Evolutionary conservation across 495 filamentous ascomycete genomes (phyloP), one percentile per base, ranked within the genome.

Genomic region (Hypoxylon fragiforme): DNA sequence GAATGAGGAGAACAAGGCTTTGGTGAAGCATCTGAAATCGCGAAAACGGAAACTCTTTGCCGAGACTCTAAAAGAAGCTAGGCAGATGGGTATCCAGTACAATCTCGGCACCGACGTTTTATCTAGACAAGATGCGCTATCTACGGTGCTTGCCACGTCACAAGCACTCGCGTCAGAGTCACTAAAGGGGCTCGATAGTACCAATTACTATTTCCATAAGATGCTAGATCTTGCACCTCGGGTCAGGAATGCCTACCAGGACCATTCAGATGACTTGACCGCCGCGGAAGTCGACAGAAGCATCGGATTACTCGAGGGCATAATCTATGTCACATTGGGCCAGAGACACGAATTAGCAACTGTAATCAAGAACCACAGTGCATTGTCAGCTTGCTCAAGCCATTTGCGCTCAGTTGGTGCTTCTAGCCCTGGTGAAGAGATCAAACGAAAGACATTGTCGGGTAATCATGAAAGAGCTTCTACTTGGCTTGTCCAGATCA

Each of bases 11-110:
- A 96, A 91, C 63, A 90, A 89, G 60, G 79, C 85, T 1, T 54
- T 78, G 5, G 83, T 96, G 26, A 88, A 89, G 60, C 89, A 97
- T 70, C 81, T 97, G 52, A 96, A 96, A 73, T 81, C 83, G 0
- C 79, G 88, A 46, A 99, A 99, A 71, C 85, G 90, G n/a, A 91
- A 88, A 58, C 82, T 96, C 11, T 94, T 92, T 56, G 85, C 89
- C 0, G 92, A 97, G 57, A 90, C 87, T 0, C 73, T 99, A 47
- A 90, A 87, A 62, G 80, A 79, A 5, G 70, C 97, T 1, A 83
- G 90, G 16, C 80, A 86, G 18, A 96, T 97, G 91, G 95, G 95
- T 14, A 81, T 97, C 49, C 86, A 86, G 59, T 82, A 84, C 11
- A 96, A 91, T 65, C 75, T 92, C 15, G 81, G 86, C 51, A 80